A percentile compares a stretch with the other conserved stretches of the same genome.
phyloP scores from a whole-genome alignment of 148 eudicot genomes.

The Pouteria glomerata region DNA sequence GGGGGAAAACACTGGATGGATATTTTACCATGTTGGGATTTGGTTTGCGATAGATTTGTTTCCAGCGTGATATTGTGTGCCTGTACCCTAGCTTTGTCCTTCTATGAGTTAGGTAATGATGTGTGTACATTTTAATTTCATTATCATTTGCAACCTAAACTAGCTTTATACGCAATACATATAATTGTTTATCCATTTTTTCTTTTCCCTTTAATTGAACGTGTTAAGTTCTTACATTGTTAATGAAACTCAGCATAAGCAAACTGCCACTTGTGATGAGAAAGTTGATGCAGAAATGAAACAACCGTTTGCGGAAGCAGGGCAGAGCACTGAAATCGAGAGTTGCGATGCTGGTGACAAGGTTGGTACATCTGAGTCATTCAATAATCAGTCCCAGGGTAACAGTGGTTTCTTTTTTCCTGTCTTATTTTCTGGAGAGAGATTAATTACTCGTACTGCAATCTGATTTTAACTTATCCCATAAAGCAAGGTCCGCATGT shows the following conservation, averaged over 20 bases:
- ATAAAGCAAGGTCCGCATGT: too few relatives aligned
- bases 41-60: too few relatives aligned
- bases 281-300: slow-evolving; percentile 12
- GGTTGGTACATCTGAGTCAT: slow-evolving; percentile 12
- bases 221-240: neutral
- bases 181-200: too few relatives aligned
- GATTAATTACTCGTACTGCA: too few relatives aligned
- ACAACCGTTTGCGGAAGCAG: slow-evolving; percentile 25
- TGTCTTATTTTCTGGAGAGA: neutral
- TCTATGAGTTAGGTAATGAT: neutral
- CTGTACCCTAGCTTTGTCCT: neutral
- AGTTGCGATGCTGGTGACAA: slow-evolving; percentile 20
- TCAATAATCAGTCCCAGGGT: neutral
- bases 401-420: neutral
- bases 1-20: neutral
- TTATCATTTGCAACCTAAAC: too few relatives aligned
- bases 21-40: neutral
- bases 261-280: slow-evolving; percentile 4
- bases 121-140: too few relatives aligned
- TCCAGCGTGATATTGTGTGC: neutral
- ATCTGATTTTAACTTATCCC: too few relatives aligned
- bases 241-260: slow-evolving; percentile 11
- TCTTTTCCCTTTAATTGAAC: too few relatives aligned
- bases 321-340: slow-evolving; percentile 25
- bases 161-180: too few relatives aligned